Evolutionary conservation across 768 basidiomycete genomes (phyloP), one percentile per base, ranked within the genome.

Genomic region (Suillus discolor): DNA sequence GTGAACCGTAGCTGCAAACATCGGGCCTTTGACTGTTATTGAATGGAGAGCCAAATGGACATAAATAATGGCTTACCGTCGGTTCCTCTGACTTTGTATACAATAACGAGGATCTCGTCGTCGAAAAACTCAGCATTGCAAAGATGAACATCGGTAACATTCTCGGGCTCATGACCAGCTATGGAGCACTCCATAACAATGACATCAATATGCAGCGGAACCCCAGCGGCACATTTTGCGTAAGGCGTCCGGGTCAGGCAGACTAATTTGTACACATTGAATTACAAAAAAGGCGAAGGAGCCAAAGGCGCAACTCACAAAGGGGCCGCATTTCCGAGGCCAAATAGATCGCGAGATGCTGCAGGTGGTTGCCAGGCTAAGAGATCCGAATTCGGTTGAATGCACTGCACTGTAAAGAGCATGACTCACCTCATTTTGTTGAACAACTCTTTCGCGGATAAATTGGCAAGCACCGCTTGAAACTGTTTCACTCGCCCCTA

Each of bases 51-150:
- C 70, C 61, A 57, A 57, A 70, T 62, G 57, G 65, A 65, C 69
- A 68, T 78, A 63, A 42, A 62, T 63, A 45, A 38, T 38, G 39
- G 5, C 53, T 31, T 74, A 89, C 89, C 83, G 72, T 81, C 73
- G 64, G 73, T 75, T 65, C 77, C 78, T 64, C 79, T 79, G 73
- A 77, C 75, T 75, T 84, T 85, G 78, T 85, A 89, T 66, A 91
- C 83, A 67, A 92, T 79, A 69, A 92, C 82, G 66, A 92, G 73
- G 71, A 75, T 80, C 74, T 88, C 85, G 70, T 92, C 89, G 79
- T 94, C 92, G 75, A 94, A 92, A 78, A 93, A 93, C 63, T 92
- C 89, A 51, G 80, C 83, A 71, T 89, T 89, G 73, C 92, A 73
- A 54, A 92, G 70, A 66, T 88, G 82, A 71, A 88, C 74, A 69